phyloP scores from a whole-genome alignment of 2,329 filamentous ascomycete species.

The Neofusicoccum ribis region DNA sequence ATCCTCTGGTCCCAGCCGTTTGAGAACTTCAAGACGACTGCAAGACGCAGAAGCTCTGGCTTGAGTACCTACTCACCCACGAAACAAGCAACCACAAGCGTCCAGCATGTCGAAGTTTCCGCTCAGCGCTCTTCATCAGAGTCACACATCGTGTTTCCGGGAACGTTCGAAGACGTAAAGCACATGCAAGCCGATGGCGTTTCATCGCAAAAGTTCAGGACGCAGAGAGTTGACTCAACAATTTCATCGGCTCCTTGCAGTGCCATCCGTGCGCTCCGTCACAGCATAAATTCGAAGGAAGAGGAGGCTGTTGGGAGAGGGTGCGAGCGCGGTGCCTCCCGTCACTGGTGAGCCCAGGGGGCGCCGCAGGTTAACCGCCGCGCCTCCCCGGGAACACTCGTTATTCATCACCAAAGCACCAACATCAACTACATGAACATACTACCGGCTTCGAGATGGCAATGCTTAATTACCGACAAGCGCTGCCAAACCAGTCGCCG shows the following conservation, averaged over 20 bases:
- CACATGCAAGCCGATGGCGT: background rate
- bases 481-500: background rate
- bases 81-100: constrained; percentile 11
- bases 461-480: background rate
- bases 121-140: background rate
- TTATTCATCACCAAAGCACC: too few species aligned
- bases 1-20: constrained; percentile 1
- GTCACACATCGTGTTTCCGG: background rate
- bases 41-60: background rate
- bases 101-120: constrained; percentile 7
- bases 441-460: background rate
- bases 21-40: background rate
- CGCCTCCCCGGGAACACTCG: too few species aligned
- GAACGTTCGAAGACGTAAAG: too few species aligned
- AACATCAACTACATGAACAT: background rate
- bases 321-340: background rate
- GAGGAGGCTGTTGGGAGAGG: background rate
- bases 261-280: background rate
- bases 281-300: background rate
- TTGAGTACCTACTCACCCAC: constrained; percentile 4
- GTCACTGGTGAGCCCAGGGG: background rate
- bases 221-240: background rate
- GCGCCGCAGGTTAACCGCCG: background rate
- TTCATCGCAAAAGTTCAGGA: background rate
- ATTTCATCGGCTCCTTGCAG: background rate